Evolutionary conservation across 2,329 filamentous ascomycete genomes (phyloP), one percentile per base, ranked within the genome.

Genomic region (Colletotrichum sp.): DNA sequence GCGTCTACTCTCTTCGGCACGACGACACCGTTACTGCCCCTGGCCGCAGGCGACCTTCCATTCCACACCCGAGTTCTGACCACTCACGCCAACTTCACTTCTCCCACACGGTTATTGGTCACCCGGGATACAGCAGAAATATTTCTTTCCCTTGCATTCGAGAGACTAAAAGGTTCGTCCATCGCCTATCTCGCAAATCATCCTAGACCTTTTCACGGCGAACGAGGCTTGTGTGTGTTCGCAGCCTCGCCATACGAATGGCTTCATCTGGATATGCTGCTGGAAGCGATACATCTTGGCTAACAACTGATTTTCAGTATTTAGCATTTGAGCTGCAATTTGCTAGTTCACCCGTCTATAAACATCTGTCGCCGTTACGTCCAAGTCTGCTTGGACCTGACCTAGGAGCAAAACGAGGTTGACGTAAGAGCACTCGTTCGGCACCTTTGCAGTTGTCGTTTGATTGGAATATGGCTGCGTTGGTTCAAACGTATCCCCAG

Each of bases 401-500:
- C 26, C 21, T 16, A 67, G n/a, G 55, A 48, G 36, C 30, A 12
- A 67, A n/a, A 61, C 55, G 69, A 60, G 43, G n/a, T 71, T 57
- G 64, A 52, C 43, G 57, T 67, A 75, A 58, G 43, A 67, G 36
- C 30, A 63, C 43, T 64, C 38, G 73, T 60, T 73, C 24, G 64
- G 43, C 57, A 65, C 70, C 72, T 64, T 58, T 61, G 15, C 26
- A 24, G 21, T 52, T 16, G 57, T 36, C 64, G 69, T 43, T 58
- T 68, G 38, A 43, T 73, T 64, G 65, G 89, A 93, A 84, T 84
- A 96, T 97, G 95, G 94, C 94, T 88, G 94, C 94, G 85, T 90
- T 96, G 88, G 93, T 96, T 82, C 95, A 96, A 87, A 92, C 93
- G 77, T 94, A 94, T 83, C 92, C 94, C 81, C 93, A 95, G 87